phyloP scores from a whole-genome alignment of 2,329 filamentous ascomycete genomes.

The Mariannaea elegans region DNA sequence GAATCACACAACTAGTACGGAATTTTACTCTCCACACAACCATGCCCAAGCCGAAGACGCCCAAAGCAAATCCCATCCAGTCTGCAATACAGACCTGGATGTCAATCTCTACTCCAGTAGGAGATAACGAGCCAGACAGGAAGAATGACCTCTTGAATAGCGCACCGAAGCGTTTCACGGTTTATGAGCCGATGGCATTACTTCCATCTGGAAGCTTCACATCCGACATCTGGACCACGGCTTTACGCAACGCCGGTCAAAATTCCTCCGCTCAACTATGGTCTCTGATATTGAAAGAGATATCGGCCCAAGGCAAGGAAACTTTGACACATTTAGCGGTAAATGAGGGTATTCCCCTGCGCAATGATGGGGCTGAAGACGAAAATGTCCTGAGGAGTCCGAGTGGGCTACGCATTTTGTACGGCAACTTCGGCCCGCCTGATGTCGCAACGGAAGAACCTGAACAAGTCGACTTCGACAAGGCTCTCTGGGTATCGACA shows the following conservation, averaged over 20 bases:
- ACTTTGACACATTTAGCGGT: constrained; percentile 65
- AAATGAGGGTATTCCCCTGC: constrained; percentile 69
- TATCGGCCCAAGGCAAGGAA: constrained; percentile 53
- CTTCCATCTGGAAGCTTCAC: constrained; percentile 68
- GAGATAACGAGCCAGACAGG: constrained; percentile 20
- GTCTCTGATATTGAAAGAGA: constrained; percentile 55
- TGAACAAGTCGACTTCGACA: constrained; percentile 63
- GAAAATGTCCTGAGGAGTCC: constrained; percentile 82
- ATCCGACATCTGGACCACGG: constrained; percentile 48
- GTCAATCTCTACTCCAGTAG: constrained; percentile 7
- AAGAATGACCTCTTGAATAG: constrained; percentile 46
- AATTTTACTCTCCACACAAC: constrained; percentile 24
- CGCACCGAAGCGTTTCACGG: constrained; percentile 66
- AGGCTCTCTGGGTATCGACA: constrained; percentile 81
- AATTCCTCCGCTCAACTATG: constrained; percentile 53
- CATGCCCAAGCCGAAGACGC: constrained; percentile 39
- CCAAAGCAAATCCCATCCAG: constrained; percentile 43
- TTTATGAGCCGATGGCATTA: constrained; percentile 69
- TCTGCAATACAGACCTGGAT: constrained; percentile 44
- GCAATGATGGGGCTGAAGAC: constrained; percentile 39
- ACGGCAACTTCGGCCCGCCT: constrained; percentile 76
- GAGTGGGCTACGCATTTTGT: constrained; percentile 71
- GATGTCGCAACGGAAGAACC: constrained; percentile 39
- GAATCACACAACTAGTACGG: background rate
- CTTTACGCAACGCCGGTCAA: constrained; percentile 43